Conservation (phyloP, 768 basidiomycete species). For the Xanthoconium stramineum region DNA sequence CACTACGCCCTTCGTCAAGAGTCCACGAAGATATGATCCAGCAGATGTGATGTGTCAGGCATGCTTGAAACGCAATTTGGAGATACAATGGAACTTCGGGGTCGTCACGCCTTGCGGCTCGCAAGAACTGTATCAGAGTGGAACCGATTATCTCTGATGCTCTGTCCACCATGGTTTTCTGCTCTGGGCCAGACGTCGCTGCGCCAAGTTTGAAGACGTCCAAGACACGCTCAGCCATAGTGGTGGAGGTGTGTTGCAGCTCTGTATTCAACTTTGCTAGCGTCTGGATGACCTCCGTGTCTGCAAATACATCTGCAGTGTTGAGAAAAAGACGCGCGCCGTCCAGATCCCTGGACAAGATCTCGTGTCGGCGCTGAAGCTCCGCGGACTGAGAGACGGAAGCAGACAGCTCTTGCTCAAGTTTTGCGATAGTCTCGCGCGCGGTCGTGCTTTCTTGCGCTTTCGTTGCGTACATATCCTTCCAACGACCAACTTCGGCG, state of each 20-base stretch:
- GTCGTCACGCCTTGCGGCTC: not conserved
- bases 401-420: not conserved
- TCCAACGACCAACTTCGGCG: not conserved
- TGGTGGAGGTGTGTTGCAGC: not conserved
- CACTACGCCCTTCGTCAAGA: too few species aligned
- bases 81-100: not conserved
- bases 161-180: not conserved
- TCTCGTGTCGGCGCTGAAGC: not conserved
- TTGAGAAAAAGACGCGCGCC: not conserved
- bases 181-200: not conserved
- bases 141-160: not conserved
- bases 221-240: not conserved
- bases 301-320: conserved; percentile 1
- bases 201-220: not conserved
- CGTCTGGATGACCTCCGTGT: conserved; percentile 1
- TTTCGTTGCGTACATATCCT: not conserved
- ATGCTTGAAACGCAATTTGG: not conserved
- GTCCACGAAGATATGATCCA: not conserved
- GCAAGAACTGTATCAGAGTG: not conserved
- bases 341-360: not conserved
- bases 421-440: not conserved
- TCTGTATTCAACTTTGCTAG: conserved; percentile 3
- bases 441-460: not conserved
- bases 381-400: not conserved
- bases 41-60: not conserved